Conservation (phyloP, 345 rosid genomes). For the Eutrema heterophyllum region DNA sequence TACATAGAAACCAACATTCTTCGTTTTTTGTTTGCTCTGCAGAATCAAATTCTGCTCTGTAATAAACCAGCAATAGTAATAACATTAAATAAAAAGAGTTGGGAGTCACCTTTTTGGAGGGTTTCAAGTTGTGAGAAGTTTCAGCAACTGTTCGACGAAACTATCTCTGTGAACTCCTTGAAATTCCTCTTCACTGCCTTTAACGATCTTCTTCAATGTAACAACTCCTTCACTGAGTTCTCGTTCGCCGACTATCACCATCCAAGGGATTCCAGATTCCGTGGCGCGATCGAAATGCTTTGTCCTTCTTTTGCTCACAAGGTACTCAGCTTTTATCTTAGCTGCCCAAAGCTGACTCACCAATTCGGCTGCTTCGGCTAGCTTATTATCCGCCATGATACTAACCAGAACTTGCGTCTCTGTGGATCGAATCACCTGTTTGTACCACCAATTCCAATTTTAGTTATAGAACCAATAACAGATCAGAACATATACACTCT, state of each 20-base stretch:
- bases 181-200: constrained; percentile 40
- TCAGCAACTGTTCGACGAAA: constrained; percentile 39
- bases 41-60: background rate
- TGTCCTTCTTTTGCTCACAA: constrained; percentile 49
- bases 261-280: constrained; percentile 33
- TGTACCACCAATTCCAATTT: background rate
- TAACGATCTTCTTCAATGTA: constrained; percentile 51
- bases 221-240: constrained; percentile 60
- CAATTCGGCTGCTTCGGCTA: constrained; percentile 54
- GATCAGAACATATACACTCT: background rate
- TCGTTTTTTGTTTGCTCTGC: background rate
- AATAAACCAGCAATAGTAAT: background rate
- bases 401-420: constrained; percentile 74
- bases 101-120: background rate
- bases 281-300: constrained; percentile 44
- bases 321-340: constrained; percentile 59
- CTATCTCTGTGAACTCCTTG: constrained; percentile 32
- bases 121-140: constrained; percentile 20
- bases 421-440: constrained; percentile 50
- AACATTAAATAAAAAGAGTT: background rate
- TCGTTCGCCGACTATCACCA: constrained; percentile 61
- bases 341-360: constrained; percentile 63
- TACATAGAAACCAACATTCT: background rate
- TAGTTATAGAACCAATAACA: background rate
- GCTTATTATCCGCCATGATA: constrained; percentile 51